Percentiles rank a stretch among this genome's conserved stretches.
Conservation (phyloP, 2,329 filamentous ascomycete species). For the Talaromyces islandicus region DNA sequence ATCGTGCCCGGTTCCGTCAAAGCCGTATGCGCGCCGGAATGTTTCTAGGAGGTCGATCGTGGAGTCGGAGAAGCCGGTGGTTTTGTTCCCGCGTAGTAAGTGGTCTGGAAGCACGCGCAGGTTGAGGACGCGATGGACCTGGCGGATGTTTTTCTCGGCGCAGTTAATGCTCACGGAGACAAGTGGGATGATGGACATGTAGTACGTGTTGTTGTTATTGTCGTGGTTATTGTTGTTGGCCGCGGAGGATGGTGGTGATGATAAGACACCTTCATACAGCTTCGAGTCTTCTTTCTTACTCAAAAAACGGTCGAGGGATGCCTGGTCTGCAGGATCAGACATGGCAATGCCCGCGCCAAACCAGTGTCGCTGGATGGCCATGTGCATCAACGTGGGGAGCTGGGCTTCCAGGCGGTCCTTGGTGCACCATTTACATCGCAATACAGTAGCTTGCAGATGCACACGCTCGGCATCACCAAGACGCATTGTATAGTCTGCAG, state of each 20-base stretch:
- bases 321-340: constrained; percentile 1
- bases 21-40: constrained; percentile 27
- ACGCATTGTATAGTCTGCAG: constrained; percentile 25
- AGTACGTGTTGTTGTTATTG: constrained; percentile 12
- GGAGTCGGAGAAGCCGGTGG: constrained; percentile 18
- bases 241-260: background rate
- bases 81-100: constrained; percentile 22
- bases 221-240: background rate
- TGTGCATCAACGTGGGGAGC: constrained; percentile 27
- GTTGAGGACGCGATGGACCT: constrained; percentile 15
- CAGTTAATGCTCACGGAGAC: constrained; percentile 16
- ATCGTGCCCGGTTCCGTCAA: constrained; percentile 13
- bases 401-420: constrained; percentile 25
- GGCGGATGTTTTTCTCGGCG: constrained; percentile 5
- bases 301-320: background rate
- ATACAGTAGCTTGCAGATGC: constrained; percentile 28
- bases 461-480: constrained; percentile 22
- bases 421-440: constrained; percentile 37
- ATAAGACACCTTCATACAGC: background rate
- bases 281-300: constrained; percentile 10
- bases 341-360: constrained; percentile 20
- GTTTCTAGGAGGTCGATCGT: constrained; percentile 30
- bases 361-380: constrained; percentile 31
- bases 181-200: constrained; percentile 17
- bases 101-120: constrained; percentile 21